A percentile compares a stretch with the other conserved stretches of the same genome.
phyloP scores from a whole-genome alignment of 768 basidiomycete genomes.

The Suillus plorans region DNA sequence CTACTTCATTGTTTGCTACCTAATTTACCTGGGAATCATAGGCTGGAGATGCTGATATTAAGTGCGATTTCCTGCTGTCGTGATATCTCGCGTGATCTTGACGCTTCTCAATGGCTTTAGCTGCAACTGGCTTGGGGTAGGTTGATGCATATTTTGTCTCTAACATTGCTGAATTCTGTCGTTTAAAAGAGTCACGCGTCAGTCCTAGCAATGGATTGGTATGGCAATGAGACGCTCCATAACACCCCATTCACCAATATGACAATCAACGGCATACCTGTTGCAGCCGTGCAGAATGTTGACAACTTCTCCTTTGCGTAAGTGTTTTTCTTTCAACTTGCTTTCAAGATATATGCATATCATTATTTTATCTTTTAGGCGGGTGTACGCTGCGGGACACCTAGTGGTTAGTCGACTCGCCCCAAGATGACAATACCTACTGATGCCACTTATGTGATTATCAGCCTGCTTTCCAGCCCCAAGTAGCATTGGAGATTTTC shows the following conservation, averaged over 20 bases:
- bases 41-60: slow-evolving; percentile 31
- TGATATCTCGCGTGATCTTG: background rate
- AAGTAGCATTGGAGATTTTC: slow-evolving; percentile 57
- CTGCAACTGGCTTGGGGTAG: slow-evolving; percentile 34
- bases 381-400: slow-evolving; percentile 59
- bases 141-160: slow-evolving; percentile 10
- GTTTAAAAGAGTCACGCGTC: slow-evolving; percentile 31
- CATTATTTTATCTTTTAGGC: slow-evolving; percentile 29
- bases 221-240: slow-evolving; percentile 40
- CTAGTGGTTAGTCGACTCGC: slow-evolving; percentile 52
- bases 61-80: slow-evolving; percentile 14
- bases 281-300: slow-evolving; percentile 63
- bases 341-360: background rate
- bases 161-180: background rate
- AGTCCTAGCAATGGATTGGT: slow-evolving; percentile 47
- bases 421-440: background rate
- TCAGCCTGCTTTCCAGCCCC: slow-evolving; percentile 64
- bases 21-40: background rate
- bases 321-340: slow-evolving; percentile 22
- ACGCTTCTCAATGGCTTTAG: slow-evolving; percentile 9
- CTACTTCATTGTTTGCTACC: no score
- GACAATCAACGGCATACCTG: slow-evolving; percentile 49
- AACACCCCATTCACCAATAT: slow-evolving; percentile 49
- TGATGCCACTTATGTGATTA: background rate
- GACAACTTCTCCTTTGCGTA: slow-evolving; percentile 55